These are phyloP conservation scores for Magnusiomyces fungicola DNA, from an alignment of 1,139 yeast genomes.

Conservation along the genomic window DNA sequence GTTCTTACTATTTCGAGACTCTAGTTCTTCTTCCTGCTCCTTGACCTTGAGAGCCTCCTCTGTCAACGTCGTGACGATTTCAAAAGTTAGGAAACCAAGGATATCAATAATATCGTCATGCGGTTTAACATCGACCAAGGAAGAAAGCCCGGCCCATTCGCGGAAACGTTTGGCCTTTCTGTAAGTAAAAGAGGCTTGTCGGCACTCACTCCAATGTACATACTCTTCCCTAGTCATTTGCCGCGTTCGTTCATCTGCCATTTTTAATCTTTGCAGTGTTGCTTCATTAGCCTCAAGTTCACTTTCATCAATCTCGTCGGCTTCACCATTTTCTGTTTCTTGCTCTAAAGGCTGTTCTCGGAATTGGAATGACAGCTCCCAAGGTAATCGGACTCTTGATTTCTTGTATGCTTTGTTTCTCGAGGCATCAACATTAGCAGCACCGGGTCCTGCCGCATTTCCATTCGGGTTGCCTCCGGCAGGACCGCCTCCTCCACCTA, in stretches of 20 bases:
- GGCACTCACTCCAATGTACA: conserved; percentile 97
- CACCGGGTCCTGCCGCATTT: conserved; percentile 17
- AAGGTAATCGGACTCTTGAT: conserved; percentile 77
- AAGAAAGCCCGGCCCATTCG: conserved; percentile 92
- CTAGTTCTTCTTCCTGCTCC: conserved; percentile 50
- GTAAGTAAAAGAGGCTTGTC: conserved; percentile 95
- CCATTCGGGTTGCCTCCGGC: conserved; percentile 26
- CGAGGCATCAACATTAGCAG: conserved; percentile 35
- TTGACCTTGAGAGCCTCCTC: conserved; percentile 86
- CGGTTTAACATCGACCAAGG: conserved; percentile 82
- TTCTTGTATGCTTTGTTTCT: conserved; percentile 45
- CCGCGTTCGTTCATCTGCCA: conserved; percentile 89
- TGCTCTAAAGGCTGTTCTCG: conserved; percentile 79
- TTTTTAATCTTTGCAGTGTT: conserved; percentile 75
- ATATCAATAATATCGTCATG: conserved; percentile 96
- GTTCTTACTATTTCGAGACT: conserved; percentile 28
- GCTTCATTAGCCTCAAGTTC: conserved; percentile 87
- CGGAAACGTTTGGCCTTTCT: conserved; percentile 86
- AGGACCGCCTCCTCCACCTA: conserved; percentile 18
- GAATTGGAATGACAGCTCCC: conserved; percentile 95
- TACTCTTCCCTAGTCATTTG: conserved; percentile 96
- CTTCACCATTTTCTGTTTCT: conserved; percentile 62
- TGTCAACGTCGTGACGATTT: conserved; percentile 88
- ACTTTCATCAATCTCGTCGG: conserved; percentile 41
- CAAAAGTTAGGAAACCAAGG: conserved; percentile 89